These are phyloP conservation scores for Phytophthora megakarya DNA, from an alignment of 352 stramenopile species.

Conservation along the genomic window DNA sequence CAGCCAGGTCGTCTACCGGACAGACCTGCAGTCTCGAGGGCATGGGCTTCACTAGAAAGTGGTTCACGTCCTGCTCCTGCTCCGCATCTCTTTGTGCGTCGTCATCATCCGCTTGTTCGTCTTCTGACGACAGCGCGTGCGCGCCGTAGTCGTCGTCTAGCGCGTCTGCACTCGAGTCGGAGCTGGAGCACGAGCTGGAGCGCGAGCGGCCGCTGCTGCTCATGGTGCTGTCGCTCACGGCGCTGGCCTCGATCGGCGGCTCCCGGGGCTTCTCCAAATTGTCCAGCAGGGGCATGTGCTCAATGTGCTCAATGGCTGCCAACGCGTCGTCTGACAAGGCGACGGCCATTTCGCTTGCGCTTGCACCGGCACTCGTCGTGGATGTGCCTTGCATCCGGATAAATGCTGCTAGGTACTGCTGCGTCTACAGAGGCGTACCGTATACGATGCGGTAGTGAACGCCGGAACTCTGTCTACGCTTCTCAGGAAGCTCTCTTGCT, in stretches of 20 bases:
- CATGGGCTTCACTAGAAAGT: conserved; percentile 78
- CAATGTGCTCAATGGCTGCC: conserved; percentile 26
- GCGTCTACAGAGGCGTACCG: conserved; percentile 2
- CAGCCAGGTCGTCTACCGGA: conserved; percentile 70
- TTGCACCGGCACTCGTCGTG: conserved; percentile 23
- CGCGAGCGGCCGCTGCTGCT: conserved; percentile 42
- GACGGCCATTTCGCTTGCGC: conserved; percentile 28
- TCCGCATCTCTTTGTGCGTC: conserved; percentile 22
- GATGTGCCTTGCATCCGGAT: conserved; percentile 30
- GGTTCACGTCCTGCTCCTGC: conserved; percentile 23
- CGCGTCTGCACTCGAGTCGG: conserved; percentile 35
- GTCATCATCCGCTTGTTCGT: conserved; percentile 46
- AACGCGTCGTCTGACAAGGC: conserved; percentile 28
- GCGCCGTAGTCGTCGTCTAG: conserved; percentile 48
- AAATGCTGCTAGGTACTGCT: not conserved
- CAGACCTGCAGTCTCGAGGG: conserved; percentile 67
- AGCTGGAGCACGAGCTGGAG: conserved; percentile 41
- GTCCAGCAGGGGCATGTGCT: conserved; percentile 18
- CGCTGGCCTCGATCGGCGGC: conserved; percentile 32
- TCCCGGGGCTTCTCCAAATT: conserved; percentile 10
- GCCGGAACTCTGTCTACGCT: not conserved
- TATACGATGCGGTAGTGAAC: not conserved
- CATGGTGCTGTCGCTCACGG: conserved; percentile 44
- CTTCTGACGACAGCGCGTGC: conserved; percentile 39
- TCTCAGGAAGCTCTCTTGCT: conserved; percentile 9